Evolutionary conservation across 441 rosid species (phyloP).

Genomic region (Populus hybrid): DNA sequence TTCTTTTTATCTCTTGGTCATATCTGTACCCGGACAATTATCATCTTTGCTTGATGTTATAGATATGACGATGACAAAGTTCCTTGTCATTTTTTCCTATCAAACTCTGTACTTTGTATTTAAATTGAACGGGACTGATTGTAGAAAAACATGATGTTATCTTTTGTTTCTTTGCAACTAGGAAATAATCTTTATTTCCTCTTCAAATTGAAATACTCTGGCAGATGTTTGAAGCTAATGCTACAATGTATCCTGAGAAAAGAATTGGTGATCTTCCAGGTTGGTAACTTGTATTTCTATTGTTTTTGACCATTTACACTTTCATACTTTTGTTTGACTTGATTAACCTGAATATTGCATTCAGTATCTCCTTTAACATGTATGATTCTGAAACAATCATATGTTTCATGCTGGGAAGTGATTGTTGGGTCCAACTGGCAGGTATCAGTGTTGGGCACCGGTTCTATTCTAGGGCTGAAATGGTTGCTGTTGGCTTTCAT

Average conservation of each 20-base stretch:
- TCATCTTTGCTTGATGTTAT: not conserved
- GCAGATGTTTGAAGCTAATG: slow-evolving; percentile 50
- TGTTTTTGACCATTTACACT: not conserved
- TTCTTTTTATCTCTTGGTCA: not conserved
- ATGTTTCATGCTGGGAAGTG: slow-evolving; percentile 1
- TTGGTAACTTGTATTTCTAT: slow-evolving; percentile 13
- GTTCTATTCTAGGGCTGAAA: slow-evolving; percentile 85
- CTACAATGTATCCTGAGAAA: slow-evolving; percentile 53
- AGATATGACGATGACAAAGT: not conserved
- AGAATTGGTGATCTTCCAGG: slow-evolving; percentile 72
- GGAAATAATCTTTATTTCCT: slow-evolving; percentile 3
- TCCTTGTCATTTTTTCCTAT: not conserved
- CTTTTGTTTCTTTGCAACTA: slow-evolving; percentile 5
- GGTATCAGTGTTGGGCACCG: slow-evolving; percentile 80
- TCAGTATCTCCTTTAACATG: not conserved
- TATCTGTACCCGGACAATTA: not conserved
- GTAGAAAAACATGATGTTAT: not conserved
- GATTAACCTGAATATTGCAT: not conserved
- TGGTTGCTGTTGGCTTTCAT: slow-evolving; percentile 82
- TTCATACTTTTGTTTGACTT: not conserved
- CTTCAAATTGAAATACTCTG: slow-evolving; percentile 9
- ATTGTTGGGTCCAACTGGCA: slow-evolving; percentile 27
- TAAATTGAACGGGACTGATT: not conserved
- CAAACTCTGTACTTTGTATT: not conserved
- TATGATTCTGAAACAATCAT: not conserved